phyloP scores from a whole-genome alignment of 2,329 filamentous ascomycete genomes.

The Neonectria punicea region DNA sequence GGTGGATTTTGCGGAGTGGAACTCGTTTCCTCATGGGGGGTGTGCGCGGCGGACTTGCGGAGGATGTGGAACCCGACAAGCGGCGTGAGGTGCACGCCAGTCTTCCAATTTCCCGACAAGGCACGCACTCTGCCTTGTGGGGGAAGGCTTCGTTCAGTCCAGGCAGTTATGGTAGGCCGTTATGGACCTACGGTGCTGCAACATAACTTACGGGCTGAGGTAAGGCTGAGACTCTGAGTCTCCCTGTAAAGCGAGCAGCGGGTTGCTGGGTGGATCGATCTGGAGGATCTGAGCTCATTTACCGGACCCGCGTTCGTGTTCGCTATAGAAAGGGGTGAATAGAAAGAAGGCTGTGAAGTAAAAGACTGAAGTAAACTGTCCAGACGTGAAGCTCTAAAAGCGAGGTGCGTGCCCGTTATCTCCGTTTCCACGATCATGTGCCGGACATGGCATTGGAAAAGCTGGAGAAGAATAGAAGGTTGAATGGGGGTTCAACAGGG shows the following conservation, averaged over 20 bases:
- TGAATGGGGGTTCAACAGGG: not conserved
- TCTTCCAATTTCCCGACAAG: conserved; percentile 19
- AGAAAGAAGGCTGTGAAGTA: not conserved
- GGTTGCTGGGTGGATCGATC: conserved; percentile 24
- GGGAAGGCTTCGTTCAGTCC: not conserved
- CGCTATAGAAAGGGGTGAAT: not conserved
- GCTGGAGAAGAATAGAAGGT: not conserved
- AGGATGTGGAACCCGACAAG: conserved; percentile 3
- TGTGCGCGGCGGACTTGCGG: conserved; percentile 16
- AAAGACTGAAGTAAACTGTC: not conserved
- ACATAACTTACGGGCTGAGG: not conserved
- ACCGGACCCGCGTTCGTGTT: conserved; percentile 29
- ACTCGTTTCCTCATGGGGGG: not conserved
- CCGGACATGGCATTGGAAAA: not conserved
- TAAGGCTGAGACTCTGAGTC: not conserved
- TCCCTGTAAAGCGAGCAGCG: not conserved
- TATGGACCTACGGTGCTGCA: not conserved
- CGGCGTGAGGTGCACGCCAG: not conserved
- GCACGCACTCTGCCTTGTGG: conserved; percentile 11
- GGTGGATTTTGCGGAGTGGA: not conserved
- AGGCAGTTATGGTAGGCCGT: not conserved
- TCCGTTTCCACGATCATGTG: not conserved
- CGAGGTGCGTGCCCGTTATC: not conserved
- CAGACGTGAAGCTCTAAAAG: not conserved
- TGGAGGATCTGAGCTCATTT: conserved; percentile 24